Conservation (phyloP, 2,329 filamentous ascomycete genomes). For the Cordyceps sp. region DNA sequence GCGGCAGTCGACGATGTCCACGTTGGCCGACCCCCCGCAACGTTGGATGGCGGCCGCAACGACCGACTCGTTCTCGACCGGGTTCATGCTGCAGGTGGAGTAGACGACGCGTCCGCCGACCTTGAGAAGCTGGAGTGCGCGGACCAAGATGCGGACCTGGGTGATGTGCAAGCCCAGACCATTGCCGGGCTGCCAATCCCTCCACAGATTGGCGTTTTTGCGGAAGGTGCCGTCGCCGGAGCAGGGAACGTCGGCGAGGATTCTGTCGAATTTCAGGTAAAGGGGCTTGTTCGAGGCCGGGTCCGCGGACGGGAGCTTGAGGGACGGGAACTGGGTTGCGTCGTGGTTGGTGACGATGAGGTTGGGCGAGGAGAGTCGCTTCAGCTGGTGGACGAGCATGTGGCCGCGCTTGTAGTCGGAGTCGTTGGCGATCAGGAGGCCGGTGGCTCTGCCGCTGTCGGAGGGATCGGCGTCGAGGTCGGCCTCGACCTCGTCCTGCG, state of each 20-base stretch:
- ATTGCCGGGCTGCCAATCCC: constrained; percentile 80
- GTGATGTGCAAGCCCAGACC: constrained; percentile 75
- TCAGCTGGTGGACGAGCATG: constrained; percentile 95
- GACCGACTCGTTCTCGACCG: constrained; percentile 91
- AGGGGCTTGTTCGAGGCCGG: constrained; percentile 36
- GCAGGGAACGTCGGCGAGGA: constrained; percentile 91
- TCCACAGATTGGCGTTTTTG: constrained; percentile 91
- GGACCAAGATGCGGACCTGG: constrained; percentile 77
- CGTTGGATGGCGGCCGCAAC: constrained; percentile 75
- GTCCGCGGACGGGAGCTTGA: constrained; percentile 55
- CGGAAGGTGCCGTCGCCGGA: constrained; percentile 86
- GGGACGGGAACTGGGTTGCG: constrained; percentile 85
- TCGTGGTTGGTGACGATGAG: constrained; percentile 96
- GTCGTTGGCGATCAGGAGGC: constrained; percentile 88
- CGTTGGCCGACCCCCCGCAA: constrained; percentile 68
- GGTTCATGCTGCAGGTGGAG: constrained; percentile 98
- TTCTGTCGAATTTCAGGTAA: constrained; percentile 93
- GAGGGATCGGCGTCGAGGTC: constrained; percentile 41
- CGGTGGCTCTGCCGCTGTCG: constrained; percentile 78
- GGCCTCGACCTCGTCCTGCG: constrained; percentile 27
- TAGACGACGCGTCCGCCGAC: constrained; percentile 89
- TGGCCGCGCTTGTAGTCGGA: constrained; percentile 92
- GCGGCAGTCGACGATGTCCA: constrained; percentile 73
- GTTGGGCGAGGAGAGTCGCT: constrained; percentile 91
- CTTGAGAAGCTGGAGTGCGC: constrained; percentile 90